Percentiles rank a stretch among this genome's conserved stretches.
Conservation (phyloP, 345 rosid species). For the Citrus australasica region DNA sequence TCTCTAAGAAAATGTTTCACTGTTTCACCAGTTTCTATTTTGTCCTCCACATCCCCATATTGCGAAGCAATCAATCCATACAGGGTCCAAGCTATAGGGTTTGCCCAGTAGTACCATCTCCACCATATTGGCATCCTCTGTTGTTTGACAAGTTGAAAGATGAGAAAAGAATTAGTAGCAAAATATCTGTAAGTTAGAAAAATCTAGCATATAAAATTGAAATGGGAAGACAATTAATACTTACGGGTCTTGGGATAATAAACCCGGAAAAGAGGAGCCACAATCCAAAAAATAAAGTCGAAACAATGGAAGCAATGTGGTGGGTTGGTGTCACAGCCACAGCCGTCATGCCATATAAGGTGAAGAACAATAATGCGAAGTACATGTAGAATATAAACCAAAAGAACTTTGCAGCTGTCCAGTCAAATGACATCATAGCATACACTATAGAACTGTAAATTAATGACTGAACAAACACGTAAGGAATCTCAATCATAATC, state of each 20-base stretch:
- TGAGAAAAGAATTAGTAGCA: not conserved
- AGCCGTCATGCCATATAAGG: conserved; percentile 47
- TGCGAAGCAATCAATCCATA: conserved; percentile 54
- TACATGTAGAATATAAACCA: conserved; percentile 40
- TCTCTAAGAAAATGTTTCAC: conserved; percentile 48
- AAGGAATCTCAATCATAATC: conserved; percentile 44
- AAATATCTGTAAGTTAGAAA: not conserved
- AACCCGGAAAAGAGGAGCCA: conserved; percentile 44
- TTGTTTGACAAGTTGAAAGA: not conserved
- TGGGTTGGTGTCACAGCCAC: conserved; percentile 41
- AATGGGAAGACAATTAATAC: not conserved
- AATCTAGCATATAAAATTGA: not conserved
- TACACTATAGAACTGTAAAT: conserved; percentile 32
- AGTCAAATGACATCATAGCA: conserved; percentile 38
- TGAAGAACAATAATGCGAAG: conserved; percentile 45
- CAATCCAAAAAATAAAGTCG: conserved; percentile 26
- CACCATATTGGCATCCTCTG: conserved; percentile 67
- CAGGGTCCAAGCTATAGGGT: conserved; percentile 51
- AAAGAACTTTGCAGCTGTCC: conserved; percentile 32
- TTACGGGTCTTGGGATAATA: conserved; percentile 34
- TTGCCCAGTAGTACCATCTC: conserved; percentile 64
- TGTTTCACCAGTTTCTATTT: conserved; percentile 37
- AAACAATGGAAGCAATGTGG: conserved; percentile 33
- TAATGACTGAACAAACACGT: conserved; percentile 29
- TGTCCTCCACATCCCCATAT: conserved; percentile 39